Evolutionary conservation across 2,329 filamentous ascomycete species (phyloP).

Genomic region (Didymella pomorum): DNA sequence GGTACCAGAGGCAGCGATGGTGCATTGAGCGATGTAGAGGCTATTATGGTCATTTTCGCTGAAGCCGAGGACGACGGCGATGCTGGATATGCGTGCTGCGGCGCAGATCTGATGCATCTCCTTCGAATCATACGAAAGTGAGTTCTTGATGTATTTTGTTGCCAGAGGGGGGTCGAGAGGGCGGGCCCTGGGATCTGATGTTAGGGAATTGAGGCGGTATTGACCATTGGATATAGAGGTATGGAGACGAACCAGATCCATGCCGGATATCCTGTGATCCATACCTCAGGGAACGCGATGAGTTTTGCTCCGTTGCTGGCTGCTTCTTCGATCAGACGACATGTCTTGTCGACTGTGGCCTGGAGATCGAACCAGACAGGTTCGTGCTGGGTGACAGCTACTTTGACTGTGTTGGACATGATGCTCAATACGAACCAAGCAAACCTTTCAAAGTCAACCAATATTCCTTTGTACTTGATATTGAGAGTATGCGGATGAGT

Average conservation of each 20-base stretch:
- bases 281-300: slow-evolving; percentile 59
- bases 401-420: slow-evolving; percentile 28
- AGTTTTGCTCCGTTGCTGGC: slow-evolving; percentile 62
- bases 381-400: slow-evolving; percentile 66
- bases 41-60: slow-evolving; percentile 49
- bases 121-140: slow-evolving; percentile 50
- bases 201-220: too few species aligned
- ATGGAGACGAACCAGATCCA: slow-evolving; percentile 63
- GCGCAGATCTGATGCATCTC: slow-evolving; percentile 56
- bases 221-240: too few species aligned
- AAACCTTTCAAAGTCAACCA: too few species aligned
- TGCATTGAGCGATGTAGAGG: slow-evolving; percentile 54
- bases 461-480: neutral
- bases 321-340: slow-evolving; percentile 64
- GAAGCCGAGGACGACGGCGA: slow-evolving; percentile 52
- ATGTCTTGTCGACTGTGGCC: slow-evolving; percentile 64
- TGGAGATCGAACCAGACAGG: slow-evolving; percentile 68
- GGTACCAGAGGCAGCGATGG: slow-evolving; percentile 46
- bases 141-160: slow-evolving; percentile 56
- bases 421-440: neutral
- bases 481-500: too few species aligned
- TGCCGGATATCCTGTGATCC: slow-evolving; percentile 56
- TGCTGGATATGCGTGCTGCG: slow-evolving; percentile 43
- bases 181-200: slow-evolving; percentile 48
- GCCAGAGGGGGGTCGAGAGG: slow-evolving; percentile 53